phyloP scores from a whole-genome alignment of 2,329 filamentous ascomycete species.

The Alternaria solani region DNA sequence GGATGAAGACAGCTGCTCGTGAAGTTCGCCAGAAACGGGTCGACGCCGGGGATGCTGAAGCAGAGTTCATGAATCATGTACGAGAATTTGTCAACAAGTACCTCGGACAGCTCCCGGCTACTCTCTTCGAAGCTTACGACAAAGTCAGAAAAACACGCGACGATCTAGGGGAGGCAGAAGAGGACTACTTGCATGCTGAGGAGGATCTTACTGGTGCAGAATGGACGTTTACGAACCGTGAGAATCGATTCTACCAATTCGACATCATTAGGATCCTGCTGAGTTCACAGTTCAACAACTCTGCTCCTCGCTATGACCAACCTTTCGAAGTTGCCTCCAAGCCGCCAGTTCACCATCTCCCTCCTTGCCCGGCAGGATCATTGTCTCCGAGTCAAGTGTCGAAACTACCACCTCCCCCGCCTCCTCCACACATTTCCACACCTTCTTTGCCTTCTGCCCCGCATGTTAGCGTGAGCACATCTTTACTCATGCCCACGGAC shows the following conservation, averaged over 20 bases:
- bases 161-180: conserved; percentile 26
- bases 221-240: conserved; percentile 29
- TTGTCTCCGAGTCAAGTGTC: background rate
- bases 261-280: conserved; percentile 13
- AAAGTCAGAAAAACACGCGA: conserved; percentile 19
- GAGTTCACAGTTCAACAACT: background rate
- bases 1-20: background rate
- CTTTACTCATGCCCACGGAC: background rate
- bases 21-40: conserved; percentile 3
- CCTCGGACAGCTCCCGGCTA: background rate
- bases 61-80: conserved; percentile 1
- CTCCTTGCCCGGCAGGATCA: background rate
- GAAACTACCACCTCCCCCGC: conserved; percentile 1
- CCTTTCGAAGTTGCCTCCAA: background rate
- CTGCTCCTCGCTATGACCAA: background rate
- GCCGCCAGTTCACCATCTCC: background rate
- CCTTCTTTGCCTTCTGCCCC: background rate
- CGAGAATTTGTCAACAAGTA: background rate
- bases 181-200: conserved; percentile 27
- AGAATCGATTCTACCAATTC: conserved; percentile 31
- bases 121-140: background rate
- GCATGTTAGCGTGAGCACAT: no score
- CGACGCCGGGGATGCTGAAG: conserved; percentile 2
- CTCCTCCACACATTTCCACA: background rate
- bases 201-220: conserved; percentile 22